A percentile compares a stretch with the other conserved stretches of the same genome.
phyloP scores from a whole-genome alignment of 2,329 filamentous ascomycete genomes.

The Teratosphaeria epicoccoides region DNA sequence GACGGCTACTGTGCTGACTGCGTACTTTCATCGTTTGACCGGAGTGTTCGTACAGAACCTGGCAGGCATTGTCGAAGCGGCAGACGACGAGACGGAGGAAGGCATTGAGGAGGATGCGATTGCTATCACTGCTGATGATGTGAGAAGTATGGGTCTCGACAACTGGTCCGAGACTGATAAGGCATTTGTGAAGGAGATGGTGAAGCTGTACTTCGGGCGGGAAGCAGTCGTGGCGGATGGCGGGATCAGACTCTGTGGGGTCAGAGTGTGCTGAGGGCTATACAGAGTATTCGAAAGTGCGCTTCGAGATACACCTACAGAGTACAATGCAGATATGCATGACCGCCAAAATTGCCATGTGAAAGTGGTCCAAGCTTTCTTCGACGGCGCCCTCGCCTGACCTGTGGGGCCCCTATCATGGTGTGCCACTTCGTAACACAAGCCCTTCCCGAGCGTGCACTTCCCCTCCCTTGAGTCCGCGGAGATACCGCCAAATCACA shows the following conservation, averaged over 20 bases:
- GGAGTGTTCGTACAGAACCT: slow-evolving; percentile 53
- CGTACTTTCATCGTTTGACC: slow-evolving; percentile 72
- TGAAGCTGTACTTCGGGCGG: slow-evolving; percentile 55
- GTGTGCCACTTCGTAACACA: too few species aligned
- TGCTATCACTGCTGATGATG: slow-evolving; percentile 50
- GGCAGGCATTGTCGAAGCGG: slow-evolving; percentile 49
- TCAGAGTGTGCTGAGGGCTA: slow-evolving; percentile 17
- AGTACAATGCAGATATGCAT: background rate
- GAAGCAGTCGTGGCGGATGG: slow-evolving; percentile 62
- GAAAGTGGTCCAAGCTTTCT: background rate
- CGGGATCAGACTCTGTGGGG: slow-evolving; percentile 51
- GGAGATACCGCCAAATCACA: too few species aligned
- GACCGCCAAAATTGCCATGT: background rate
- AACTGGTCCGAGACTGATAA: slow-evolving; percentile 63
- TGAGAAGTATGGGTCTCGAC: slow-evolving; percentile 65
- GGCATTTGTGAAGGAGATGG: slow-evolving; percentile 55
- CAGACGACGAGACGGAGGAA: slow-evolving; percentile 28
- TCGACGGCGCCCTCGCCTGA: background rate
- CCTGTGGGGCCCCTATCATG: too few species aligned
- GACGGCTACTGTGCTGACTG: slow-evolving; percentile 61
- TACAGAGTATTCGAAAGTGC: background rate
- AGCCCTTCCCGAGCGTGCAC: too few species aligned
- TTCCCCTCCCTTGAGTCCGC: too few species aligned
- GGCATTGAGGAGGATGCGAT: slow-evolving; percentile 30
- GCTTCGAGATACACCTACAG: background rate